Evolutionary conservation across 1,139 yeast genomes (phyloP), one percentile per base, ranked within the genome.

Genomic region (Pichia sp.): DNA sequence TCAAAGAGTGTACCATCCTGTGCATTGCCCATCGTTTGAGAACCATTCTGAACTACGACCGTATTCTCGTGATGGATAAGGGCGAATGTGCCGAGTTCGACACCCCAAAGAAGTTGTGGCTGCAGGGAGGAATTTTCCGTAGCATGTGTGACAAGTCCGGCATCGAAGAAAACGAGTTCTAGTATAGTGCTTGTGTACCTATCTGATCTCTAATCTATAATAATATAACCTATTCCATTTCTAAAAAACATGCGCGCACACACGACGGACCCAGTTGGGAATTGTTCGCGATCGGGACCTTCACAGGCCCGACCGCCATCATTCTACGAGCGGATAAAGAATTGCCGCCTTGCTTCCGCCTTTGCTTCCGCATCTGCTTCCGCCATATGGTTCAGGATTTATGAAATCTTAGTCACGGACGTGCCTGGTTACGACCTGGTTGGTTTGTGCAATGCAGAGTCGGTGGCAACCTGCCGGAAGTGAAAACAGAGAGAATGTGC

Each of bases 1-100:
- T 80, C 56, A 54, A 65, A 6, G 64, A 73, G 34, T 77, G 82
- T 60, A 78, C 84, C 0, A 78, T 79, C 49, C 69, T 80, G 57
- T 79, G 84, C 66, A 79, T 80, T 67, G 84, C 84, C 4, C 84
- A 80, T 64, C 72, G 84, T 60, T 73, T 80, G 66, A 77, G 76
- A 61, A 80, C 84, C 1, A 79, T 80, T 57, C 62, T 79, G 51
- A 71, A 75, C 57, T 79, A 79, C 59, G 84, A 80, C 62, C 70
- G 75, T 57, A 79, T 80, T 50, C 68, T 80, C 57, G 83, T 80
- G 23, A 69, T 80, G 72, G 84, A 79, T 61, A 70, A 74, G 48
- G 84, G 85, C n/a, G 67, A 72, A 50, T 70, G 78, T 40, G 70
- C 55, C 13, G 47, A 45, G 47, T 45, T 45, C 15, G 47, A 45